phyloP scores from a whole-genome alignment of 1,139 yeast species.

The Taphrina sp. region DNA sequence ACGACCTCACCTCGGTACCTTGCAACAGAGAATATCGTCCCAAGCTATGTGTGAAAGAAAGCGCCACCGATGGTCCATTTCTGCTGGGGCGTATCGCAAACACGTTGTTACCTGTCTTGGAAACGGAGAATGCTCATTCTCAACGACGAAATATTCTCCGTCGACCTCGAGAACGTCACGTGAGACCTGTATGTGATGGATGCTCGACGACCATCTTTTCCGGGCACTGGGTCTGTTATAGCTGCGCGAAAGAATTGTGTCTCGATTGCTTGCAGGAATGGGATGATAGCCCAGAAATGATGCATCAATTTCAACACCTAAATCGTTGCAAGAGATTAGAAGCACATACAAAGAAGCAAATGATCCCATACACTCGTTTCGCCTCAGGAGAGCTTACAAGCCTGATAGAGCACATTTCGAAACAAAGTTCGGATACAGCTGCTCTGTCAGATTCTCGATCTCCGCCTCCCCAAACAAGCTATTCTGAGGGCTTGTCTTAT shows the following conservation, averaged over 20 bases:
- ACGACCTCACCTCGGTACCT: background rate
- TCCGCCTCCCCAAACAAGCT: too few species aligned
- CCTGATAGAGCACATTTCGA: too few species aligned
- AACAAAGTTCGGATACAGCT: too few species aligned
- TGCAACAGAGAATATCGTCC: background rate
- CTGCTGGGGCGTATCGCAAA: background rate
- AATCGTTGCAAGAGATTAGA: slow-evolving; percentile 35
- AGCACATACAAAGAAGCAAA: slow-evolving; percentile 32
- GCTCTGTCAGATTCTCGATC: too few species aligned
- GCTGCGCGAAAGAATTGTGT: slow-evolving; percentile 37
- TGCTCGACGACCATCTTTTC: slow-evolving; percentile 36
- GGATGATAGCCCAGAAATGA: slow-evolving; percentile 25
- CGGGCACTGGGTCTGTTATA: slow-evolving; percentile 36
- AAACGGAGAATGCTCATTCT: slow-evolving; percentile 1
- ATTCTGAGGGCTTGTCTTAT: background rate
- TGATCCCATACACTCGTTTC: slow-evolving; percentile 36
- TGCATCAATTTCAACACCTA: slow-evolving; percentile 14
- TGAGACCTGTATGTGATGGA: slow-evolving; percentile 36
- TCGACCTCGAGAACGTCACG: background rate
- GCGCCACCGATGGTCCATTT: background rate
- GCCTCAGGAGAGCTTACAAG: too few species aligned
- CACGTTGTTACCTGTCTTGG: background rate
- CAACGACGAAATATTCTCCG: slow-evolving; percentile 1
- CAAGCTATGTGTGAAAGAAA: background rate
- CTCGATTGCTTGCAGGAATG: slow-evolving; percentile 36